Conservation (phyloP, 441 rosid genomes). For the Aleurites moluccanus region DNA sequence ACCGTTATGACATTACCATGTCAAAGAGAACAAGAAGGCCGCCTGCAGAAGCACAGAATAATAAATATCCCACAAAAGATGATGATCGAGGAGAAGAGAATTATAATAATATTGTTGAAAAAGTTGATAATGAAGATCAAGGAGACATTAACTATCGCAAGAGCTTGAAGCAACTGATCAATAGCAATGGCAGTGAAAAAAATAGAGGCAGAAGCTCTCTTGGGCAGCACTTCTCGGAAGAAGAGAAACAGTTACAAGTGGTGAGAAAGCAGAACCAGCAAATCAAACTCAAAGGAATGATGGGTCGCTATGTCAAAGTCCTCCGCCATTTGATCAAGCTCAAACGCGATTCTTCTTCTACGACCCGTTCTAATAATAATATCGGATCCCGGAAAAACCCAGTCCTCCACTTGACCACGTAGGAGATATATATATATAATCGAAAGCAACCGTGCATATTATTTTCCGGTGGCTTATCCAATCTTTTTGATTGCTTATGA, state of each 20-base stretch:
- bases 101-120: background rate
- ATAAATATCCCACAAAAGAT: constrained; percentile 9
- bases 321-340: constrained; percentile 52
- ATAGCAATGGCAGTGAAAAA: constrained; percentile 10
- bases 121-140: background rate
- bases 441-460: too few relatives aligned
- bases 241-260: constrained; percentile 48
- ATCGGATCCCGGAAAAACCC: constrained; percentile 32
- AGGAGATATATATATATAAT: background rate
- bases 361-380: background rate
- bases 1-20: constrained; percentile 52
- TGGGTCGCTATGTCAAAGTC: constrained; percentile 59
- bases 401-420: constrained; percentile 31
- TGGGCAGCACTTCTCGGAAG: constrained; percentile 51
- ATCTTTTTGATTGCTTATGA: background rate
- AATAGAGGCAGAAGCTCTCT: constrained; percentile 42
- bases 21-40: constrained; percentile 75
- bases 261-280: constrained; percentile 41
- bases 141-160: constrained; percentile 30
- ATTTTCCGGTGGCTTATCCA: background rate
- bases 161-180: constrained; percentile 65
- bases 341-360: constrained; percentile 38
- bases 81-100: constrained; percentile 1
- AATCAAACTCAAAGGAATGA: constrained; percentile 55
- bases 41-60: background rate